Base-by-base conservation (phyloP, 2,329 filamentous ascomycete genomes). In the Chaetomium sp. region DNA sequence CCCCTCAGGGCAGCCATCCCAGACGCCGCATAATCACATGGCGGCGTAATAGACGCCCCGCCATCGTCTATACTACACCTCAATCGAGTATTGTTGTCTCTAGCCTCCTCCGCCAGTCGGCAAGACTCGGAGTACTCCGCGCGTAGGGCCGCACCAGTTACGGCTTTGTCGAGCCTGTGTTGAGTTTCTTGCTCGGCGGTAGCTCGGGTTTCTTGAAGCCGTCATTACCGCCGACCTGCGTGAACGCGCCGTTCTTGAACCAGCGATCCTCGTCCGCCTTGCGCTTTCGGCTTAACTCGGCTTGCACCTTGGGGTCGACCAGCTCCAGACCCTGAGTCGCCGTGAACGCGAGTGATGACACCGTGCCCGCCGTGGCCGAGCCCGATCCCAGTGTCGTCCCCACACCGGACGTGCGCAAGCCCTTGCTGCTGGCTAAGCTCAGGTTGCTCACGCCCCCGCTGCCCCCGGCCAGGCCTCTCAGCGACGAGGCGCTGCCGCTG, bases 221-320 rank as follows among this genome's bases (percentile, higher is more conserved):
- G 58, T 83, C 83, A 69, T 69, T 68, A 16, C 80, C 80, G 10
- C 87, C 87, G 63, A 96, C 85, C 76, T 97, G 93, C 9, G 95
- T 97, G 74, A 99, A 99, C 0, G 92, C 93, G n/a, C 95, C 95
- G 55, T 92, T 91, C 78, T 95, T 96, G 82, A 99, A 99, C 90
- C 93, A 99, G 45, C 92, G 84, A 75, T 98, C 94, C 75, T 97
- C 92, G 69, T 98, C 95, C 0, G 92, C 93, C 76, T 97, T 96
- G 68, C 93, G 83, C 81, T 98, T 98, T 72, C 92, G 85, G 74
- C 85, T 93, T 75, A 96, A 85, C 79, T 97, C 93, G 8, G 92
- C 91, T 71, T 93, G 88, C 64, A 91, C 87, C 81, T 95, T 97
- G 25, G 95, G 95, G 75, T 98, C 94, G 7, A 98, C 93, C 13